Percentiles rank a stretch among this genome's conserved stretches.
Evolutionary conservation across 1,139 yeast genomes (phyloP).

Genomic region (Candida tropicalis): DNA sequence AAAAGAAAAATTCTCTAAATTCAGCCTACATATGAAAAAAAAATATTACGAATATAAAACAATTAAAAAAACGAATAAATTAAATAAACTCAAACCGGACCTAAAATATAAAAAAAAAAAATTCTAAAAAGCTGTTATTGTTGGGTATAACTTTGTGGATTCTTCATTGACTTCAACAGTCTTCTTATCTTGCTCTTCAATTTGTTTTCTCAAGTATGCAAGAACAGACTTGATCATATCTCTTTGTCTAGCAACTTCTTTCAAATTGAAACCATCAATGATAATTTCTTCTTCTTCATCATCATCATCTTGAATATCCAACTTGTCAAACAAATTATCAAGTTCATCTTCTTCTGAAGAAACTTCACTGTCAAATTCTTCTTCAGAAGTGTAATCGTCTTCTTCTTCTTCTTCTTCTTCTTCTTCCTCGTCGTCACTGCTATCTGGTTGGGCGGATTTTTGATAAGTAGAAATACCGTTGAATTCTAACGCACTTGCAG

Average conservation of each 20-base stretch:
- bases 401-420: conserved; percentile 16
- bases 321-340: conserved; percentile 19
- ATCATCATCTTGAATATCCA: conserved; percentile 11
- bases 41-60: background rate
- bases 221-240: conserved; percentile 37
- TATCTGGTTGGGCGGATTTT: conserved; percentile 33
- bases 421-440: conserved; percentile 14
- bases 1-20: background rate
- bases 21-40: conserved; percentile 1
- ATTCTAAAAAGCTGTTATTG: conserved; percentile 43
- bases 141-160: conserved; percentile 37
- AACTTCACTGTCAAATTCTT: conserved; percentile 8
- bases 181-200: conserved; percentile 18
- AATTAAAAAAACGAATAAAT: background rate
- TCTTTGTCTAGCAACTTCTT: conserved; percentile 40
- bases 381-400: conserved; percentile 16
- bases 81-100: conserved; percentile 6
- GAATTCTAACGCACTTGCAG: conserved; percentile 35
- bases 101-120: conserved; percentile 5
- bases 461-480: conserved; percentile 45
- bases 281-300: conserved; percentile 13
- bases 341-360: conserved; percentile 10
- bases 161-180: conserved; percentile 15
- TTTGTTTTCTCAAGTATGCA: conserved; percentile 25
- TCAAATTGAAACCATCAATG: conserved; percentile 24